Evolutionary conservation across 805 yeast species (phyloP).

Genomic region (Lachancea thermotolerans): DNA sequence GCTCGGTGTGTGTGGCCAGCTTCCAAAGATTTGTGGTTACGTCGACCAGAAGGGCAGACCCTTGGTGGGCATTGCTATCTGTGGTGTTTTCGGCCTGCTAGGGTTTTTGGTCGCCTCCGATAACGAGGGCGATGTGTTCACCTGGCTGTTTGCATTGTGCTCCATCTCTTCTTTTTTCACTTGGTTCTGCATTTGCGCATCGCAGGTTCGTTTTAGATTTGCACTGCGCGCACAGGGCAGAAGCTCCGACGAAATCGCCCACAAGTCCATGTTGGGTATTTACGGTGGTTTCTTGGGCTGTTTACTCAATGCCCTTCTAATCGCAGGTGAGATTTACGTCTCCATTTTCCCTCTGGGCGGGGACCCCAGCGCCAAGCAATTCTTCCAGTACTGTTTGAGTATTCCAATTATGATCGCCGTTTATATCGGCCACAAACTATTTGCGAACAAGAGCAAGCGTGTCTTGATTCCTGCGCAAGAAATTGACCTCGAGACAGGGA

Average conservation of each 20-base stretch:
- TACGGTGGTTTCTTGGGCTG: conserved; percentile 53
- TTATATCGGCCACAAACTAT: conserved; percentile 40
- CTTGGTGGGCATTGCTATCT: conserved; percentile 38
- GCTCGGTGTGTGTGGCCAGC: conserved; percentile 44
- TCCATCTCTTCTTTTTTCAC: conserved; percentile 73
- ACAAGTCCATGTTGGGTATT: conserved; percentile 52
- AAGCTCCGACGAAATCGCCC: conserved; percentile 48
- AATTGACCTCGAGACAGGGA: conserved; percentile 52
- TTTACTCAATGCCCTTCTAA: conserved; percentile 43
- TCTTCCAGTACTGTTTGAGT: conserved; percentile 49
- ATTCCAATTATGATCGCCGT: conserved; percentile 40
- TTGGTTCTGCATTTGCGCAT: conserved; percentile 68
- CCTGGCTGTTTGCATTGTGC: conserved; percentile 71
- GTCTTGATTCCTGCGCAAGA: conserved; percentile 37
- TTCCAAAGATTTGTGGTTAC: conserved; percentile 42
- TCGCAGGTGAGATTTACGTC: conserved; percentile 66
- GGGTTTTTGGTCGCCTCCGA: conserved; percentile 59
- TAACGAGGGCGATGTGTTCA: conserved; percentile 51
- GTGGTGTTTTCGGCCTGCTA: conserved; percentile 45
- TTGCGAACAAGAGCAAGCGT: conserved; percentile 29
- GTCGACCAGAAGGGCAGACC: conserved; percentile 52
- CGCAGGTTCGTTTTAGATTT: conserved; percentile 61
- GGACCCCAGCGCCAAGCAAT: conserved; percentile 32
- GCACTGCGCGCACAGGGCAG: conserved; percentile 51
- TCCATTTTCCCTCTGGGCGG: conserved; percentile 56